These are phyloP conservation scores for Starmera quercuum DNA, from an alignment of 805 yeast species.

Conservation along the genomic window DNA sequence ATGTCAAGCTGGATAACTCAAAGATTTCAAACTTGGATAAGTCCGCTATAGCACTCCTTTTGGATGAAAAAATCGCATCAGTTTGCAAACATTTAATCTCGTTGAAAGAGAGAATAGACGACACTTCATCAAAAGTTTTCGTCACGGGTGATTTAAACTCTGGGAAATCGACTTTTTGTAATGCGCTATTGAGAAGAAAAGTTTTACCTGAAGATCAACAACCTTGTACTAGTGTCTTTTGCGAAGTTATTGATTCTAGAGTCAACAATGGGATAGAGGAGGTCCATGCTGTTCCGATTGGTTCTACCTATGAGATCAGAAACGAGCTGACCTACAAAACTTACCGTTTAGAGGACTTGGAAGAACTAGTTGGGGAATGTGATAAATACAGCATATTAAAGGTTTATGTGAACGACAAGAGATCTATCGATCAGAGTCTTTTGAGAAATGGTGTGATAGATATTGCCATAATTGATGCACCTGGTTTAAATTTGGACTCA, in stretches of 20 bases:
- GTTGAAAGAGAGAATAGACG: conserved; percentile 77
- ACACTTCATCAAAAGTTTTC: conserved; percentile 86
- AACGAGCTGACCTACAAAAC: conserved; percentile 63
- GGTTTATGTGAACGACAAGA: conserved; percentile 71
- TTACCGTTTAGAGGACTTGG: conserved; percentile 47
- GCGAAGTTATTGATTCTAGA: conserved; percentile 83
- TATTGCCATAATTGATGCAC: conserved; percentile 91
- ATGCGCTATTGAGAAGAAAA: conserved; percentile 71
- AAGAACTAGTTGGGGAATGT: conserved; percentile 63
- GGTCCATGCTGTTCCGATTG: conserved; percentile 82
- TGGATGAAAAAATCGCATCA: conserved; percentile 60
- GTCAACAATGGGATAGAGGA: conserved; percentile 75
- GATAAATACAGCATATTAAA: conserved; percentile 68
- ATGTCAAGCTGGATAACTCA: conserved; percentile 44
- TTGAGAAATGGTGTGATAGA: conserved; percentile 88
- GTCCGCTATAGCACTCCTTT: conserved; percentile 56
- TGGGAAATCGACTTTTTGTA: conserved; percentile 94
- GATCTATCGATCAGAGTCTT: conserved; percentile 61
- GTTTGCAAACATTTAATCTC: conserved; percentile 62
- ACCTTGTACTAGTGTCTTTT: conserved; percentile 94
- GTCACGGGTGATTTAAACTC: conserved; percentile 97
- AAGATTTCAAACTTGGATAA: conserved; percentile 55
- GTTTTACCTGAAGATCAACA: conserved; percentile 94
- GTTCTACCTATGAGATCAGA: conserved; percentile 27
- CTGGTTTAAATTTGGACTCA: conserved; percentile 90